These are phyloP conservation scores for Vigna radiata DNA, from an alignment of 306 rosid species.

Conservation along the genomic window DNA sequence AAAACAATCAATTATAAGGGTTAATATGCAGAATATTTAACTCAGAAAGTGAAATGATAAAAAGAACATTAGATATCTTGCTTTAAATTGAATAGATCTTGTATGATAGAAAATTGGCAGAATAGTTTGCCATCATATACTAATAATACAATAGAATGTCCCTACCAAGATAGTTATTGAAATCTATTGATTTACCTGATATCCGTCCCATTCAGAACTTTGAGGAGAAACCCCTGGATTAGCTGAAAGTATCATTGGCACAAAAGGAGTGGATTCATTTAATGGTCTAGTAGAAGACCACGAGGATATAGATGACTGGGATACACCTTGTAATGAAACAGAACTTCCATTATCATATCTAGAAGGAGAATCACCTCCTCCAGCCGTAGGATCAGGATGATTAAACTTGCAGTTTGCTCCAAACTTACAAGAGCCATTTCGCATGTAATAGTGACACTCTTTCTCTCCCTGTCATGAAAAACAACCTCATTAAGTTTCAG, in stretches of 20 bases:
- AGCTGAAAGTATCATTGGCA: constrained; percentile 69
- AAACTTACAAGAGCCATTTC: constrained; percentile 90
- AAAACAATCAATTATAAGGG: constrained; percentile 7
- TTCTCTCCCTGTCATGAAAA: constrained; percentile 71
- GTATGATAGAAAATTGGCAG: constrained; percentile 20
- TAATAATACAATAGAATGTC: constrained; percentile 8
- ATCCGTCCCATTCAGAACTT: constrained; percentile 78
- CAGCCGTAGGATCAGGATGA: constrained; percentile 92
- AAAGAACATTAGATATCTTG: constrained; percentile 3
- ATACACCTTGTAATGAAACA: constrained; percentile 58
- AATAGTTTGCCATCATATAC: constrained; percentile 20
- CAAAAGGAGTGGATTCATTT: constrained; percentile 69
- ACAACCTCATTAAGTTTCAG: constrained; percentile 29
- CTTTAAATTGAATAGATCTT: constrained; percentile 10
- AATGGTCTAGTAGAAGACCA: constrained; percentile 72
- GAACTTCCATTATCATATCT: constrained; percentile 64
- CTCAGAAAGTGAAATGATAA: background rate
- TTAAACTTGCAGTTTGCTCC: constrained; percentile 88
- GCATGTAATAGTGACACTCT: constrained; percentile 92
- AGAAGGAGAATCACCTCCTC: constrained; percentile 59
- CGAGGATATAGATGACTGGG: constrained; percentile 61
- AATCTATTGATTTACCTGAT: constrained; percentile 63
- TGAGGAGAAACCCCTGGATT: constrained; percentile 61
- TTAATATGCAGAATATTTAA: constrained; percentile 4
- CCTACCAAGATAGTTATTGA: constrained; percentile 24